Conservation (phyloP, 805 yeast species). For the Kodamaea leandrae region DNA sequence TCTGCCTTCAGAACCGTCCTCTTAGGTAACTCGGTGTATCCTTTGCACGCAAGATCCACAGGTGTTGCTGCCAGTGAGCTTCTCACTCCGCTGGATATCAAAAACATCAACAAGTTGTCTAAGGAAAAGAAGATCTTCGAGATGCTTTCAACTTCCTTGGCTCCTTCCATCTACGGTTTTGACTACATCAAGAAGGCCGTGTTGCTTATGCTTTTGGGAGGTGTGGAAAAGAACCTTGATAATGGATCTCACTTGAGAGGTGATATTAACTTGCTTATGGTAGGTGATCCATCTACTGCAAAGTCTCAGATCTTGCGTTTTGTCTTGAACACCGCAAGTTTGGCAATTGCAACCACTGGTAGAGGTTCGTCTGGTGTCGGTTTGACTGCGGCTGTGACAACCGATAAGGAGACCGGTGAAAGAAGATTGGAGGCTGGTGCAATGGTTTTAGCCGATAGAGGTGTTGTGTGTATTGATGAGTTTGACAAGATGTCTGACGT, state of each 20-base stretch:
- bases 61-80: conserved; percentile 71
- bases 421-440: conserved; percentile 98
- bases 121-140: conserved; percentile 73
- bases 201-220: conserved; percentile 85
- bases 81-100: conserved; percentile 77
- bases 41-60: conserved; percentile 82
- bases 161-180: conserved; percentile 95
- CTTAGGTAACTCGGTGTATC: conserved; percentile 84
- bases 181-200: conserved; percentile 90
- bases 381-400: conserved; percentile 96
- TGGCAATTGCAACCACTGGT: conserved; percentile 98
- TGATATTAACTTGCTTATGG: conserved; percentile 93
- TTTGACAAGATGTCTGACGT: conserved; percentile 97
- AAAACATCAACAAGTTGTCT: conserved; percentile 79
- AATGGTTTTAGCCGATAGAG: conserved; percentile 97
- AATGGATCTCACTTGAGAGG: conserved; percentile 98
- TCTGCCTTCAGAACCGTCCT: conserved; percentile 80
- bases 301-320: conserved; percentile 94
- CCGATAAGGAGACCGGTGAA: conserved; percentile 96
- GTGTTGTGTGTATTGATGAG: conserved; percentile 97
- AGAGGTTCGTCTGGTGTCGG: conserved; percentile 99
- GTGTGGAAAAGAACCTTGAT: conserved; percentile 87
- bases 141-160: conserved; percentile 77
- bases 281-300: conserved; percentile 98
- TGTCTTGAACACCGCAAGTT: conserved; percentile 89